phyloP scores from a whole-genome alignment of 179 eudicot genomes.

The Patellifolia procumbens region DNA sequence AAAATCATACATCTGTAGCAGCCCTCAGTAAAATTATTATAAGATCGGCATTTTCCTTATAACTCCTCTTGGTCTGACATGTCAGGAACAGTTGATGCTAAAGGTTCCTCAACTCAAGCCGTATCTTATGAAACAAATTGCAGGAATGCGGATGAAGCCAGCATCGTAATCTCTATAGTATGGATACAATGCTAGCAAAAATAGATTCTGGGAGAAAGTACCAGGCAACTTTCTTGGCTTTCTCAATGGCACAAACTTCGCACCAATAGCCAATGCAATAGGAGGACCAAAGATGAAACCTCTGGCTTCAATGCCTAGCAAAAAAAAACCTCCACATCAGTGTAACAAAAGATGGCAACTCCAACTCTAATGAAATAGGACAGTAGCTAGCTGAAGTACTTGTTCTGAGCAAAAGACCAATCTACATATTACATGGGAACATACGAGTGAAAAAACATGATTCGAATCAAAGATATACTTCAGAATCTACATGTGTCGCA shows the following conservation, averaged over 20 bases:
- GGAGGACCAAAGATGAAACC: conserved; percentile 94
- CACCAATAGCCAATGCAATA: conserved; percentile 90
- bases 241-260: conserved; percentile 86
- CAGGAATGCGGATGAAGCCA: neutral
- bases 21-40: neutral
- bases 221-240: conserved; percentile 87
- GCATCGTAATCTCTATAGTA: neutral
- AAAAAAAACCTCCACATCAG: conserved; percentile 8
- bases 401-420: neutral
- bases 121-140: neutral
- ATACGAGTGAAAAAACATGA: neutral
- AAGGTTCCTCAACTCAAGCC: neutral
- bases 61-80: neutral
- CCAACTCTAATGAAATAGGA: neutral
- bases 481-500: neutral
- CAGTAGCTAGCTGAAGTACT: neutral
- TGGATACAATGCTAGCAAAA: neutral
- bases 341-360: neutral
- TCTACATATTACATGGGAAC: neutral
- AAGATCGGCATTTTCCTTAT: neutral
- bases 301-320: conserved; percentile 74
- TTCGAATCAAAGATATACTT: neutral
- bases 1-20: neutral
- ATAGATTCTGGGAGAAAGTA: conserved; percentile 26
- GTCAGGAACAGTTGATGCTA: neutral